phyloP scores from a whole-genome alignment of 345 rosid species.

The Zanthoxylum bungeanum region DNA sequence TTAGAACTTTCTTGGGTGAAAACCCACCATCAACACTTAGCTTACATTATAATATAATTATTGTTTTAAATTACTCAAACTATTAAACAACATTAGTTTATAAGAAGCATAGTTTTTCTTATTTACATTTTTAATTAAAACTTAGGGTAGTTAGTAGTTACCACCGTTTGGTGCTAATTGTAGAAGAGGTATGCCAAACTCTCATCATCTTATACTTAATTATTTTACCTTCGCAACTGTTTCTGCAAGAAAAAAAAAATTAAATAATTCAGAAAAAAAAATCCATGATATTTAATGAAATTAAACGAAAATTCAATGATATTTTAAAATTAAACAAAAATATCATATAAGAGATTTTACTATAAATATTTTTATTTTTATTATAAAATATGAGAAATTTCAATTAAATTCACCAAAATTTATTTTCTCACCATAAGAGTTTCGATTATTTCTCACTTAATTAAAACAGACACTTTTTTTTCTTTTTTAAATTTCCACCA shows the following conservation, averaged over 20 bases:
- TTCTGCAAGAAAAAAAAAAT: background rate
- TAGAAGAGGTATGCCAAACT: background rate
- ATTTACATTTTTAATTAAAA: background rate
- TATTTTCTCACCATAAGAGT: too few relatives aligned
- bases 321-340: background rate
- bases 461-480: background rate
- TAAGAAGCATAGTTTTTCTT: background rate
- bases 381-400: too few relatives aligned
- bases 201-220: background rate
- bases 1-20: too few relatives aligned
- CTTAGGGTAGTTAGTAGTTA: constrained; percentile 8
- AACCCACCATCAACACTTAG: too few relatives aligned
- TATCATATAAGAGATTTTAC: background rate
- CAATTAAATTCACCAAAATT: too few relatives aligned
- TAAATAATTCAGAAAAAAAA: too few relatives aligned
- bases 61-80: too few relatives aligned
- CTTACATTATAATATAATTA: background rate
- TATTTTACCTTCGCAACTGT: constrained; percentile 10
- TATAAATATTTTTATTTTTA: too few relatives aligned
- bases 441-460: too few relatives aligned
- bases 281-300: too few relatives aligned
- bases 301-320: background rate
- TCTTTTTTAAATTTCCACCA: background rate
- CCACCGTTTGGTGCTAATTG: background rate
- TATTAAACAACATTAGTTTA: too few relatives aligned